Base-by-base conservation (phyloP, 2,329 filamentous ascomycete species). In the Didymella arachidicola region DNA sequence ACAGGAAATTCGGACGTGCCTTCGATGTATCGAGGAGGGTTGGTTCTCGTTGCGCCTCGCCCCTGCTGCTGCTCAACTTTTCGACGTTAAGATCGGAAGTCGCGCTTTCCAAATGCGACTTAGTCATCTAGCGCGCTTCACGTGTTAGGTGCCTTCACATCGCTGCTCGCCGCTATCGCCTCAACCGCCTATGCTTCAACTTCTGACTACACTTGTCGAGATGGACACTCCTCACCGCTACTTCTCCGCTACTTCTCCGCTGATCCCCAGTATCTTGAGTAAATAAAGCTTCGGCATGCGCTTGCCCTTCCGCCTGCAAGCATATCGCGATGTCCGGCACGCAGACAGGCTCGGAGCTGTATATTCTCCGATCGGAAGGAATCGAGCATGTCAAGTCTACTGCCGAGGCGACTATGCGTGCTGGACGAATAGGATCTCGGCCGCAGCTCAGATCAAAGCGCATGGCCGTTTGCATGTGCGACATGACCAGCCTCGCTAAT, bases 41-140 rank as follows among this genome's bases (percentile, higher is more conserved):
- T 45, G 45, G 41, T 38, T 41, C 36, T 49, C 48, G 61, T 66
- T 71, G 66, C 65, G 55, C 49, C 47, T 59, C 39, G 45, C 38
- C 32, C 38, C 42, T 48, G 53, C 47, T 25, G 52, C 59, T 38
- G 50, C 66, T 41, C 56, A 70, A 65, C 67, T 70, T 69, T 71
- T 64, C 60, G 60, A 60, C 41, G 56, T 64, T 32, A 45, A n/a
- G 36, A 30, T 53, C 44, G 49, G 43, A 60, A 46, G 34, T 46
- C 45, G 58, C 59, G 50, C 58, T 63, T 60, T 49, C 64, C 53
- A 10, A 30, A 56, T 59, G 25, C 5, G 38, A 66, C 2, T 42
- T 68, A 66, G 64, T 26, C 10, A 1, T 27, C 1, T 22, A 32
- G 50, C 50, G 32, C 52, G 58, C 50, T 46, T 54, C 64, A 66